phyloP scores from a whole-genome alignment of 148 eudicot species.

The Rhododendron mucronatum region DNA sequence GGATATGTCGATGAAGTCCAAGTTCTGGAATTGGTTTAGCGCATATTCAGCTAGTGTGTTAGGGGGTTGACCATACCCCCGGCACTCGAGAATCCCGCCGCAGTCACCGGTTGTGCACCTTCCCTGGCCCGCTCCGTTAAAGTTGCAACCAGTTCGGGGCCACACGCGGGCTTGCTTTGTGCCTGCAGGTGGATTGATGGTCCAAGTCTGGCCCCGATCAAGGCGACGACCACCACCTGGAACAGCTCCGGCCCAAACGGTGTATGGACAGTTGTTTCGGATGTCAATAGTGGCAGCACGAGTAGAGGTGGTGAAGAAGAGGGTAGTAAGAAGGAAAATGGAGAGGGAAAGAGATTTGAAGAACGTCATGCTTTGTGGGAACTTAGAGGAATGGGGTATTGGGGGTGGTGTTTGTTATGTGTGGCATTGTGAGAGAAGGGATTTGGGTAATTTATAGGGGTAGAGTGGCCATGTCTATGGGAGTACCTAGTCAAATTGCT shows the following conservation, averaged over 20 bases:
- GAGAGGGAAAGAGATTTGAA: background rate
- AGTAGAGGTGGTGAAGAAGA: constrained; percentile 13
- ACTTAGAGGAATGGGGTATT: too few species aligned
- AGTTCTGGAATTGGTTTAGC: constrained; percentile 21
- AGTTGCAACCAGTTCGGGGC: constrained; percentile 47
- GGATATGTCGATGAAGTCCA: constrained; percentile 54
- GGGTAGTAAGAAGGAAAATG: background rate
- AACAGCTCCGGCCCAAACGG: background rate
- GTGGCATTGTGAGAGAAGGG: too few species aligned
- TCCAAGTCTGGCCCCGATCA: background rate
- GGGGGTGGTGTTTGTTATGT: too few species aligned
- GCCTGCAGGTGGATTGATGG: background rate
- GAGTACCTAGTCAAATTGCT: too few species aligned
- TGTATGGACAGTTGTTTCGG: background rate
- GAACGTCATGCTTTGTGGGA: background rate
- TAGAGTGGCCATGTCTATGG: too few species aligned
- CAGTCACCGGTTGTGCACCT: constrained; percentile 51
- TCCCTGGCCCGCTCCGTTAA: constrained; percentile 29
- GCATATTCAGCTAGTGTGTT: constrained; percentile 48
- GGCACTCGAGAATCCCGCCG: constrained; percentile 35
- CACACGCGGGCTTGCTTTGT: constrained; percentile 40
- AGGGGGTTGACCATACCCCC: constrained; percentile 31
- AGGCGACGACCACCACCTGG: background rate
- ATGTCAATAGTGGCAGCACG: background rate
- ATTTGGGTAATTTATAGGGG: too few species aligned